Evolutionary conservation across 2,329 filamentous ascomycete species (phyloP).

Genomic region (Colletotrichum horii): DNA sequence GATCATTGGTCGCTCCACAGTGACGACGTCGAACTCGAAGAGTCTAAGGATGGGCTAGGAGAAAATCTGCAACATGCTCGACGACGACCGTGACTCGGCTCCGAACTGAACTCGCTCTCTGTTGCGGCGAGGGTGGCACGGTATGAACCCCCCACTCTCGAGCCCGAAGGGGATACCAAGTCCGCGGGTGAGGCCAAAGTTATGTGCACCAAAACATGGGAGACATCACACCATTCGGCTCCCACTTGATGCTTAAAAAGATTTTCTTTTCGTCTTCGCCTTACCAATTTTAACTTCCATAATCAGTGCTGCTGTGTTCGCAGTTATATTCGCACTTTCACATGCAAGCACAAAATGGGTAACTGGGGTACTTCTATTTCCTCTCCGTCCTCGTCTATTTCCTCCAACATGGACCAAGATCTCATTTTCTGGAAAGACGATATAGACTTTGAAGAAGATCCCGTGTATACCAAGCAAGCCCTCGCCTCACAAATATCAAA

Average conservation of each 20-base stretch:
- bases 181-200: background rate
- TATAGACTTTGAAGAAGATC: background rate
- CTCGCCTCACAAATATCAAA: background rate
- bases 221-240: background rate
- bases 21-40: background rate
- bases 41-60: background rate
- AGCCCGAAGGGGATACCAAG: background rate
- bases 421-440: background rate
- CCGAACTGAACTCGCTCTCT: rapidly evolving
- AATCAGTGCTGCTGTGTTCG: background rate
- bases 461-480: background rate
- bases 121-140: rapidly evolving
- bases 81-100: background rate
- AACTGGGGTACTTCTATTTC: background rate
- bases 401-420: background rate
- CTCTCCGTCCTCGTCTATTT: rapidly evolving
- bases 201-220: background rate
- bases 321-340: background rate
- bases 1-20: background rate
- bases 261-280: rapidly evolving
- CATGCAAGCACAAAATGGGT: background rate
- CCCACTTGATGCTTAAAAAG: background rate
- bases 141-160: background rate
- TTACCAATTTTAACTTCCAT: background rate
- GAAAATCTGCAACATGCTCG: background rate